Evolutionary conservation across 2,329 filamentous ascomycete species (phyloP).

Genomic region (Elsinoe ampelina): DNA sequence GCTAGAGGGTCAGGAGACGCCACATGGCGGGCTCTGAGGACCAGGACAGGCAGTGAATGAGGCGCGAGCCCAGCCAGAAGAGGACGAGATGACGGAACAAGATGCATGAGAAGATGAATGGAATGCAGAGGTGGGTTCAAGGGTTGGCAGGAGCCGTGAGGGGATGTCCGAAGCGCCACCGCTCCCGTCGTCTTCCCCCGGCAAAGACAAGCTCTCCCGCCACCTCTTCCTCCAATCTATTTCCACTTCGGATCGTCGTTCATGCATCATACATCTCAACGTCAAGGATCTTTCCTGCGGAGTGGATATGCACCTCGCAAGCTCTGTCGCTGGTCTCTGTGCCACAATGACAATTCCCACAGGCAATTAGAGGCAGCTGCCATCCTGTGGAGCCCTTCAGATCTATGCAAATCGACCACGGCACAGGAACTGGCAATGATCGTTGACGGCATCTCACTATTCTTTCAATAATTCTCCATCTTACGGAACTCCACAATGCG

Average conservation of each 20-base stretch:
- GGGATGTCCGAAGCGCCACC: constrained; percentile 9
- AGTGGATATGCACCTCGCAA: constrained; percentile 3
- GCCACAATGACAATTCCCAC: background rate
- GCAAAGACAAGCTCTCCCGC: constrained; percentile 1
- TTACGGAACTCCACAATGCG: constrained; percentile 2
- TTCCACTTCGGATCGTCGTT: constrained; percentile 8
- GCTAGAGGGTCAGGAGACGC: background rate
- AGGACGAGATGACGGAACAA: background rate
- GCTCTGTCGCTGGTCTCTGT: background rate
- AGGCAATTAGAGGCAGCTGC: background rate
- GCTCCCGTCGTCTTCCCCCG: background rate
- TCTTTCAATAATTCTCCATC: background rate
- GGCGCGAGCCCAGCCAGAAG: constrained; percentile 1
- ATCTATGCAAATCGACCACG: background rate
- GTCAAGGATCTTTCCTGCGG: background rate
- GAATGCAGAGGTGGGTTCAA: background rate
- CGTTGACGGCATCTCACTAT: background rate
- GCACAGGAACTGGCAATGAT: constrained; percentile 5
- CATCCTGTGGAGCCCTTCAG: background rate
- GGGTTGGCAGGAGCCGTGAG: background rate
- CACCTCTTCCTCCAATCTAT: background rate
- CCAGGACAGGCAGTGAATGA: background rate
- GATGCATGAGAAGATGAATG: background rate
- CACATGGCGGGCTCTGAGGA: background rate
- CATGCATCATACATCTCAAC: constrained; percentile 2